A percentile compares a stretch with the other conserved stretches of the same genome.
Evolutionary conservation across 192 early-diverging fungal genomes (phyloP).

Genomic region (Umbelopsis sp.): DNA sequence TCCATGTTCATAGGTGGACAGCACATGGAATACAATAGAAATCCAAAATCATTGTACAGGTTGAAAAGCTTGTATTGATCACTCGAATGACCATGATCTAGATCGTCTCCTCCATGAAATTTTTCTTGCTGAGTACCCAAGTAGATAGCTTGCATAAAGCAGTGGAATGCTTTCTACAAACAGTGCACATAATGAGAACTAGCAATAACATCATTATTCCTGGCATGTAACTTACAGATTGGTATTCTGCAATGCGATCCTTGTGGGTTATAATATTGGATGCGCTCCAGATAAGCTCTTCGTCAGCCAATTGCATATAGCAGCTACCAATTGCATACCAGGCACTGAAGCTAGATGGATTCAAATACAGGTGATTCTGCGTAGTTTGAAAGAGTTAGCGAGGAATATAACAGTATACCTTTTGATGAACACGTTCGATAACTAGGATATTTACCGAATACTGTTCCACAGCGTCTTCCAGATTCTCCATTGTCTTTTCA

Average conservation of each 20-base stretch:
- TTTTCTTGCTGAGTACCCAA: constrained; percentile 10
- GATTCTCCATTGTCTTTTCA: constrained; percentile 57
- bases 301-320: constrained; percentile 63
- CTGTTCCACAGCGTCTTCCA: constrained; percentile 59
- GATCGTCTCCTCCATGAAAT: constrained; percentile 9
- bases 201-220: neutral
- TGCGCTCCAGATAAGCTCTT: constrained; percentile 65
- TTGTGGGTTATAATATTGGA: constrained; percentile 54
- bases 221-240: constrained; percentile 46
- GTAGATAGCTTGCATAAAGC: constrained; percentile 50
- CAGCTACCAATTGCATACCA: constrained; percentile 68
- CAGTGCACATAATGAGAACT: neutral
- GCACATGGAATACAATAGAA: constrained; percentile 50
- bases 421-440: neutral
- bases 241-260: constrained; percentile 56
- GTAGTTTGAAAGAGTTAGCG: neutral
- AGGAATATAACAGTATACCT: neutral
- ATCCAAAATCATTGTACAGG: constrained; percentile 57
- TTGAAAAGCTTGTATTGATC: constrained; percentile 30
- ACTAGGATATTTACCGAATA: constrained; percentile 40
- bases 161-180: constrained; percentile 62
- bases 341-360: constrained; percentile 57
- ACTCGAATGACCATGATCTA: neutral
- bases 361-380: constrained; percentile 53
- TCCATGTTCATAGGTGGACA: constrained; percentile 55